Evolutionary conservation across 345 rosid species (phyloP).

Genomic region (Cardamine chenopodiifolia): DNA sequence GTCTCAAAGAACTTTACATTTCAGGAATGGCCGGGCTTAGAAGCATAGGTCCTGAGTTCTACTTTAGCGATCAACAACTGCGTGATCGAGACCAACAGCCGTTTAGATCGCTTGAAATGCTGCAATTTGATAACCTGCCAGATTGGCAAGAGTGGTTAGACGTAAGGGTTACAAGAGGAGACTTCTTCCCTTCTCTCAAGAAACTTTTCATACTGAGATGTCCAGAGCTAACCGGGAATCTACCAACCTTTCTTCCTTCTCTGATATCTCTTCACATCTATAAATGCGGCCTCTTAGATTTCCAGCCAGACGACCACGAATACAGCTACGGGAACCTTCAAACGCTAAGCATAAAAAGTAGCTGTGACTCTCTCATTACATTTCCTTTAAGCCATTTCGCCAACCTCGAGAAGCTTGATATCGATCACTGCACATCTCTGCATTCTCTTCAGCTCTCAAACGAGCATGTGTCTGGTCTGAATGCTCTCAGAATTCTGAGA

Average conservation of each 20-base stretch:
- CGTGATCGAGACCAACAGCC: slow-evolving; percentile 33
- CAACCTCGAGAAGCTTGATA: slow-evolving; percentile 37
- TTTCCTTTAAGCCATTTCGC: slow-evolving; percentile 37
- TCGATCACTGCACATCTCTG: slow-evolving; percentile 38
- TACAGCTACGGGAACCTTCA: slow-evolving; percentile 35
- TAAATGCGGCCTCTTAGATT: slow-evolving; percentile 34
- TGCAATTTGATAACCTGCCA: slow-evolving; percentile 38
- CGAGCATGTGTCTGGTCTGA: slow-evolving; percentile 14
- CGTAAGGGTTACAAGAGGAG: slow-evolving; percentile 16
- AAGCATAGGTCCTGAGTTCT: slow-evolving; percentile 42
- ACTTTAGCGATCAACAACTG: slow-evolving; percentile 4
- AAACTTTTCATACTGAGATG: slow-evolving; percentile 42
- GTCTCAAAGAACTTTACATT: slow-evolving; percentile 47
- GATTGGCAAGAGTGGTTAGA: slow-evolving; percentile 45
- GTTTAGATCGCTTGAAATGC: slow-evolving; percentile 42
- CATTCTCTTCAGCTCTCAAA: slow-evolving; percentile 21
- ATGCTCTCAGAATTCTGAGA: slow-evolving; percentile 29
- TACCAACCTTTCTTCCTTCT: slow-evolving; percentile 45
- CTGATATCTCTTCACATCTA: slow-evolving; percentile 35
- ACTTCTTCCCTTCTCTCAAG: slow-evolving; percentile 46
- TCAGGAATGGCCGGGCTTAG: slow-evolving; percentile 38
- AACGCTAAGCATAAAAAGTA: slow-evolving; percentile 30
- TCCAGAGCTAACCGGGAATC: slow-evolving; percentile 27
- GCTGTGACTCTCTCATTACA: slow-evolving; percentile 41
- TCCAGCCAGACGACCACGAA: slow-evolving; percentile 30